Evolutionary conservation across 257 asterid species (phyloP).

Genomic region (Jasminum sambac): DNA sequence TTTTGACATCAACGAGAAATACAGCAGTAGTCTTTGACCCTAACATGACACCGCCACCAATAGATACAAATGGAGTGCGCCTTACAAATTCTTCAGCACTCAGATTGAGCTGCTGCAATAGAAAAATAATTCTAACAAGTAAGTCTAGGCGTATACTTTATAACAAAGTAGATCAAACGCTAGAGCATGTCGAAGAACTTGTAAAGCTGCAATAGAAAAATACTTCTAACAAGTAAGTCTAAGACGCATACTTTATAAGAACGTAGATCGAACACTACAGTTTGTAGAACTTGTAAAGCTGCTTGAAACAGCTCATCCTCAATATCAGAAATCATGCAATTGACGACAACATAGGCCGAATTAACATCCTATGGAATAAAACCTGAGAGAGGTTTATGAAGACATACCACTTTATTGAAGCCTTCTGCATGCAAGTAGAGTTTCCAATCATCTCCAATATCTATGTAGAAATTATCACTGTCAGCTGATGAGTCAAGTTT

Average conservation of each 20-base stretch:
- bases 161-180: too few relatives aligned
- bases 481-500: slow-evolving; percentile 46
- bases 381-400: neutral
- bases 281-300: neutral
- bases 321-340: slow-evolving; percentile 6
- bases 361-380: neutral
- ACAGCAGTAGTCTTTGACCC: slow-evolving; percentile 81
- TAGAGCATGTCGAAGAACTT: too few relatives aligned
- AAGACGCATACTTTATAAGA: neutral
- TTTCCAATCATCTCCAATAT: slow-evolving; percentile 85
- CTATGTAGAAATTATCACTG: slow-evolving; percentile 60
- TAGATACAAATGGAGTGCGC: slow-evolving; percentile 63
- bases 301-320: neutral
- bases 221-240: slow-evolving; percentile 13
- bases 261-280: neutral
- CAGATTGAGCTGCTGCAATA: slow-evolving; percentile 55
- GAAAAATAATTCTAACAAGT: slow-evolving; percentile 12
- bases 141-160: too few relatives aligned
- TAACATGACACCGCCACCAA: slow-evolving; percentile 69
- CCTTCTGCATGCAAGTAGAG: slow-evolving; percentile 64
- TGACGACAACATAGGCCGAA: neutral
- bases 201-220: slow-evolving; percentile 42
- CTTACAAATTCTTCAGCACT: slow-evolving; percentile 68
- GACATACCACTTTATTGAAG: slow-evolving; percentile 55
- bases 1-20: slow-evolving; percentile 68